Evolutionary conservation across 352 stramenopile genomes (phyloP), one percentile per base, ranked within the genome.

Genomic region (Phytophthora brassicae): DNA sequence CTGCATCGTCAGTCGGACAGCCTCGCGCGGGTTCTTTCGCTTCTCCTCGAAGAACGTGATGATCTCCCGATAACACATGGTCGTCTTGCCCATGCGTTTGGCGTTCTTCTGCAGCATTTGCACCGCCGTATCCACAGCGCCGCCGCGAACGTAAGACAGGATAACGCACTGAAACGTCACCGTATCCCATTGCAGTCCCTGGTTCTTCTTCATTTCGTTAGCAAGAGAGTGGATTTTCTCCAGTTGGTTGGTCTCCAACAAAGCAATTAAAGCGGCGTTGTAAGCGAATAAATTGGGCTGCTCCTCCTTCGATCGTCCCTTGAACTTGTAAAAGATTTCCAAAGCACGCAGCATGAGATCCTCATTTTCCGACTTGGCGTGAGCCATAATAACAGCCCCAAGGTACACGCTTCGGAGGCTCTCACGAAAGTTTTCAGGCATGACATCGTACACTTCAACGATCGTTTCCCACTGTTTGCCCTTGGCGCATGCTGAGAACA

Each of bases 401-500:
- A 91, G 63, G 54, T 91, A 90, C 26, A 81, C 17, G 1, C 81
- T 67, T 9, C 70, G 72, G 17, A 92, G 54, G 39, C 57, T 48
- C 19, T 77, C 39, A 9, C 72, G 55, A 12, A 76, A 66, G 1
- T 81, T 53, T 1, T 71, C 41, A 2, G 70, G 59, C 81, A 95
- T 92, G 13, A 64, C 53, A 4, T 85, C 60, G 63, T 88, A 92
- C 20, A 95, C 58, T 11, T 74, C 33, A 13, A 92, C 61, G 5
- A 93, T 70, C n/a, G 73, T 74, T 2, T 78, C 55, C 86, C 86
- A 94, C 31, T 77, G 73, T 60, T 89, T 89, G 22, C 75, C 74
- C 66, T 91, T 91, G 26, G 86, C 84, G 39, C 83, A 92, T 11
- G 86, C 81, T 5, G 78, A 82, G 51, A 94, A 89, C 9, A 89